Conservation (phyloP, 495 filamentous ascomycete genomes). For the Tricharina praecox region DNA sequence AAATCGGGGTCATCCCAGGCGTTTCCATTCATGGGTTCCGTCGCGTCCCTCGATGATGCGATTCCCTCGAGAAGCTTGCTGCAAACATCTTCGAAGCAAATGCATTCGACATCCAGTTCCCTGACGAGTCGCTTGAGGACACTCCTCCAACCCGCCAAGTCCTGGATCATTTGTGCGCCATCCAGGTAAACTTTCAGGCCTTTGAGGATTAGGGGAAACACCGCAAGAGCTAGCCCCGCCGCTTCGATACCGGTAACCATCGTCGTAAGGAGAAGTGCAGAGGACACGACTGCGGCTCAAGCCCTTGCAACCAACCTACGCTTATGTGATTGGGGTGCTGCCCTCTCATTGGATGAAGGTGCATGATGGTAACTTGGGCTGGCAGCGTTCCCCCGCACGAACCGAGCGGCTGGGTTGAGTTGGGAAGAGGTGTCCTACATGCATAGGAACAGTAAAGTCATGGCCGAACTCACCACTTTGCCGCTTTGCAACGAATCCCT, state of each 20-base stretch:
- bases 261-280: too few relatives aligned
- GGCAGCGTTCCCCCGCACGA: too few relatives aligned
- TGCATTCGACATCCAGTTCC: conserved; percentile 12
- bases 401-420: too few relatives aligned
- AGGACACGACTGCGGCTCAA: too few relatives aligned
- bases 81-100: conserved; percentile 22
- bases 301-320: too few relatives aligned
- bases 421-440: too few relatives aligned
- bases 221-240: conserved; percentile 1
- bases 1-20: conserved; percentile 18
- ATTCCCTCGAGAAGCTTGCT: conserved; percentile 20
- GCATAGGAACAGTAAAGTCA: too few relatives aligned
- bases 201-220: conserved; percentile 3
- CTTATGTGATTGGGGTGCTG: too few relatives aligned
- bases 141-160: background rate
- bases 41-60: conserved; percentile 9
- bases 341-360: too few relatives aligned
- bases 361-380: too few relatives aligned
- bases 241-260: conserved; percentile 6
- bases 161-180: background rate
- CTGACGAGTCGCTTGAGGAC: conserved; percentile 4
- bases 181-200: background rate
- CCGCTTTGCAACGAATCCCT: too few relatives aligned
- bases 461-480: too few relatives aligned
- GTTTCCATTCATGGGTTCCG: conserved; percentile 15